phyloP scores from a whole-genome alignment of 2,329 filamentous ascomycete species.

The Amauroascus verrucosus region DNA sequence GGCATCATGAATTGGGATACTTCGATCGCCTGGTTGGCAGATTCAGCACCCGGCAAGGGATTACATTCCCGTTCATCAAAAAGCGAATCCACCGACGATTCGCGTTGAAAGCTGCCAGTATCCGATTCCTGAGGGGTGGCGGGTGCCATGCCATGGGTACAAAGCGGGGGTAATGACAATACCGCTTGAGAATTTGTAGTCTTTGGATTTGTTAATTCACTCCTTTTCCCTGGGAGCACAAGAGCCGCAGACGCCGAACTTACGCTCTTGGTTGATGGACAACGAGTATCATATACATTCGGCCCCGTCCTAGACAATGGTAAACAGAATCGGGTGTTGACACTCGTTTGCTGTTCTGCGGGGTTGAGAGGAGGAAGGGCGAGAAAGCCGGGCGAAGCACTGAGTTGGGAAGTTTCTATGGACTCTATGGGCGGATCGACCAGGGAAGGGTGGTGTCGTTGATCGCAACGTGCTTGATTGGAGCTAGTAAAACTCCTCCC shows the following conservation, averaged over 20 bases:
- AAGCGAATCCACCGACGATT: slow-evolving; percentile 11
- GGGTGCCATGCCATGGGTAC: neutral
- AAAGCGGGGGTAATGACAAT: slow-evolving; percentile 2
- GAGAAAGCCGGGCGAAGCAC: neutral
- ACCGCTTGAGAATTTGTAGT: neutral
- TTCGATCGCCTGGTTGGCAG: neutral
- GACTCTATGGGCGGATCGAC: neutral
- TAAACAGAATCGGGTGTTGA: neutral
- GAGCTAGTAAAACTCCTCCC: neutral
- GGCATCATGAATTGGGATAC: neutral
- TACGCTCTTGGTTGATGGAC: neutral
- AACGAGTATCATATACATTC: neutral
- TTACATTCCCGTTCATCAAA: slow-evolving; percentile 5
- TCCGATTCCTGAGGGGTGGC: neutral
- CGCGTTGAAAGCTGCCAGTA: slow-evolving; percentile 4
- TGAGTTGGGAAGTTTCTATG: neutral
- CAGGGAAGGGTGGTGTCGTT: neutral
- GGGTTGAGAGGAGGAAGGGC: neutral
- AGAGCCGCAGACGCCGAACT: neutral
- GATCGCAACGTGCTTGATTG: neutral
- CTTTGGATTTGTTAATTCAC: neutral
- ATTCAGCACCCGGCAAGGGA: neutral
- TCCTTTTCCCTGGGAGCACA: neutral
- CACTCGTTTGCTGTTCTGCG: neutral
- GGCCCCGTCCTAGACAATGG: neutral